Evolutionary conservation across 257 asterid genomes (phyloP), one percentile per base, ranked within the genome.

Genomic region (Scutellaria minor): DNA sequence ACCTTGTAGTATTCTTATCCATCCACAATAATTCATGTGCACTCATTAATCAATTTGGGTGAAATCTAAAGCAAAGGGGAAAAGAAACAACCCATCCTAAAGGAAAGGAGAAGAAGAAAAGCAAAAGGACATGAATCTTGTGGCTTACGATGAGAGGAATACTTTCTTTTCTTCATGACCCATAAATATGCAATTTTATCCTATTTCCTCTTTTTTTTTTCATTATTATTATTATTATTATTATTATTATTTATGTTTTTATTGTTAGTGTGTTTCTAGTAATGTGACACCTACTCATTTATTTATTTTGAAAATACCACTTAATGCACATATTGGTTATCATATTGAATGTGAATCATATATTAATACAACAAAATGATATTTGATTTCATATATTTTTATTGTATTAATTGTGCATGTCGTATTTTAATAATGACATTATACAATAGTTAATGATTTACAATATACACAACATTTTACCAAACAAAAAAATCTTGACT

Each of bases 1-100:
- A 12, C 73, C 79, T 72, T 69, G 12, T 77, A 76, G 75, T 55
- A 42, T 47, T 71, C 56, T 31, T 54, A 46, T 56, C 53, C 13
- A 76, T 73, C 79, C 79, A 61, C 80, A 74, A 75, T 64, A 72
- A 78, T 76, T 81, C 90, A 86, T 88, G 95, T 86, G 95, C 87
- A 71, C 87, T 78, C 95, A 81, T 86, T 85, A 80, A 86, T 80
- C 71, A 81, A 68, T 81, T 80, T 71, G 88, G 78, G 82, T 73
- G 81, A 77, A 83, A 77, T 67, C 74, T 68, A 86, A 88, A 85
- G 89, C 85, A 77, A 76, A 73, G 79, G 66, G 55, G 48, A 13
- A 75, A 64, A 64, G 64, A 69, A 62, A 31, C 55, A 57, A 74
- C 74, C 53, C 64, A 41, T 50, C 74, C 12, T 66, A 64, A 70